phyloP scores from a whole-genome alignment of 805 yeast genomes.

The Kluyveromyces dobzhanskii region DNA sequence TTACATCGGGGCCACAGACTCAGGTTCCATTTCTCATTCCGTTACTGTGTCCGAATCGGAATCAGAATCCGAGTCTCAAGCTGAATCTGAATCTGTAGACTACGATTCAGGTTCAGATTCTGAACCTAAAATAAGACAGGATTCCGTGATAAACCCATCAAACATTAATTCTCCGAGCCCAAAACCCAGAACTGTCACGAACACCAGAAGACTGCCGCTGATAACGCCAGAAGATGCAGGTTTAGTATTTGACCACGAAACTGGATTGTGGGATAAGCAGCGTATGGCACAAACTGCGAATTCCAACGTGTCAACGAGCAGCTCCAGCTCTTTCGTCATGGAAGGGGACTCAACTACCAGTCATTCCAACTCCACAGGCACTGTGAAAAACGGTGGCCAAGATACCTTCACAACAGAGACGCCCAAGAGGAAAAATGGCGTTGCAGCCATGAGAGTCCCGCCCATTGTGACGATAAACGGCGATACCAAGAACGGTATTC shows the following conservation, averaged over 20 bases:
- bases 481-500: background rate
- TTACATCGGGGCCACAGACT: background rate
- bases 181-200: slow-evolving; percentile 1
- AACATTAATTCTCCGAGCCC: slow-evolving; percentile 2
- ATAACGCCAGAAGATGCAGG: slow-evolving; percentile 24
- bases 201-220: slow-evolving; percentile 6
- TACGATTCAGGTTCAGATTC: background rate
- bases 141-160: background rate
- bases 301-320: background rate
- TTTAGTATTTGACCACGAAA: slow-evolving; percentile 16
- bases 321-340: background rate
- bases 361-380: background rate
- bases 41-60: background rate
- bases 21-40: background rate
- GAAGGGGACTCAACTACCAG: background rate
- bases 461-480: background rate
- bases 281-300: background rate
- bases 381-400: too few relatives aligned
- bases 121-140: background rate
- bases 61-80: too few relatives aligned
- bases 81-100: background rate
- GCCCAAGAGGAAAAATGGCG: too few relatives aligned
- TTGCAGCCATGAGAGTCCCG: too few relatives aligned
- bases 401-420: too few relatives aligned
- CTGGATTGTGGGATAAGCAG: slow-evolving; percentile 22